phyloP scores from a whole-genome alignment of 192 early-diverging fungal genomes.

The Pecoramyces ruminantium region DNA sequence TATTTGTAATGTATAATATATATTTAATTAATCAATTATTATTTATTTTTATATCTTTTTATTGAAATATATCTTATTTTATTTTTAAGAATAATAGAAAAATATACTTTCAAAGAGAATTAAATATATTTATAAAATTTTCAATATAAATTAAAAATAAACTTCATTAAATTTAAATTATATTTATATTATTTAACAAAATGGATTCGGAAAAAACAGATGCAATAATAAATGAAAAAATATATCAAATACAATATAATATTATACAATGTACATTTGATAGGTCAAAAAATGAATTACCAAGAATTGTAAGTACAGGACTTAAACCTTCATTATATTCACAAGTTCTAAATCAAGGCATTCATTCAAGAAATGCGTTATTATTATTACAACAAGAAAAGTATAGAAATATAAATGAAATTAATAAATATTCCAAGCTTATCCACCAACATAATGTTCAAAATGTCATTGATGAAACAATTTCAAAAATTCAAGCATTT shows the following conservation, averaged over 20 bases:
- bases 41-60: too few species aligned
- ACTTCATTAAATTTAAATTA: too few species aligned
- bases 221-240: background rate
- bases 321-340: background rate
- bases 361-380: background rate
- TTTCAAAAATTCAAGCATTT: background rate
- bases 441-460: background rate
- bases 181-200: too few species aligned
- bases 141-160: too few species aligned
- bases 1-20: too few species aligned
- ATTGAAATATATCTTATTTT: too few species aligned
- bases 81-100: too few species aligned
- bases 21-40: too few species aligned
- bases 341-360: background rate
- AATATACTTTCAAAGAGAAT: too few species aligned
- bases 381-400: background rate
- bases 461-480: background rate
- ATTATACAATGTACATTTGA: background rate
- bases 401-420: background rate
- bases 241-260: background rate
- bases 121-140: too few species aligned
- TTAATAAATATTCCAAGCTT: background rate
- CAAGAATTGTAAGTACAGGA: background rate
- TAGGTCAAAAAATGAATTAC: background rate
- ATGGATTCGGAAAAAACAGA: background rate